Conservation (phyloP, 257 asterid genomes). For the Jaltomata sinuosa region DNA sequence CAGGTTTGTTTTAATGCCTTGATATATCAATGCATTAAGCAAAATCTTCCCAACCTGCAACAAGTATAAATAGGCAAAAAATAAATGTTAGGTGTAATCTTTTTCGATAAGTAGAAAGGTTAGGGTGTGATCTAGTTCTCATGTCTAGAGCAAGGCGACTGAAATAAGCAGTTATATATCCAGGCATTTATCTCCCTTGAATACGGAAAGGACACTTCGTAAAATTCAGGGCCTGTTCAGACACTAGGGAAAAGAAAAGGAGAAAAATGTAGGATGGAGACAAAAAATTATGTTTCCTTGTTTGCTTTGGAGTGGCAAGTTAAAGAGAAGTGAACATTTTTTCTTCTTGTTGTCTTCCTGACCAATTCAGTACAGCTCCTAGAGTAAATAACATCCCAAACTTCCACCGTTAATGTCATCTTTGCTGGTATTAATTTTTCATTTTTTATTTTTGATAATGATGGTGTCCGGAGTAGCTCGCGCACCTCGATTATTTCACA, state of each 20-base stretch:
- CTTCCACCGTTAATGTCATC: background rate
- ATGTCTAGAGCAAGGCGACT: background rate
- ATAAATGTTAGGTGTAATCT: background rate
- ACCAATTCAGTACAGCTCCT: background rate
- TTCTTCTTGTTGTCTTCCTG: background rate
- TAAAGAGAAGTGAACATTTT: background rate
- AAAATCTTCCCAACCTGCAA: slow-evolving; percentile 76
- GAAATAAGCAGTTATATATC: background rate
- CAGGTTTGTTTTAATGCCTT: slow-evolving; percentile 74
- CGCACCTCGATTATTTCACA: background rate
- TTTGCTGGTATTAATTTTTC: background rate
- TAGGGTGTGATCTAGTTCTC: background rate
- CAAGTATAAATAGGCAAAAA: background rate
- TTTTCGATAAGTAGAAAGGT: background rate
- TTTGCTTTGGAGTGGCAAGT: background rate
- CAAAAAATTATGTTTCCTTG: background rate
- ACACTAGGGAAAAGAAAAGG: background rate
- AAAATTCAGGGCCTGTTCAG: background rate
- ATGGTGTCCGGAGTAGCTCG: background rate
- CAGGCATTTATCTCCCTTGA: background rate
- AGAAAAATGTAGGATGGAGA: background rate
- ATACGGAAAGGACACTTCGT: background rate
- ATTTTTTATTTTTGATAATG: background rate
- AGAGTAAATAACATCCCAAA: background rate
- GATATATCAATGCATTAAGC: slow-evolving; percentile 79